phyloP scores from a whole-genome alignment of 345 rosid species.

The Clarkia xantiana region DNA sequence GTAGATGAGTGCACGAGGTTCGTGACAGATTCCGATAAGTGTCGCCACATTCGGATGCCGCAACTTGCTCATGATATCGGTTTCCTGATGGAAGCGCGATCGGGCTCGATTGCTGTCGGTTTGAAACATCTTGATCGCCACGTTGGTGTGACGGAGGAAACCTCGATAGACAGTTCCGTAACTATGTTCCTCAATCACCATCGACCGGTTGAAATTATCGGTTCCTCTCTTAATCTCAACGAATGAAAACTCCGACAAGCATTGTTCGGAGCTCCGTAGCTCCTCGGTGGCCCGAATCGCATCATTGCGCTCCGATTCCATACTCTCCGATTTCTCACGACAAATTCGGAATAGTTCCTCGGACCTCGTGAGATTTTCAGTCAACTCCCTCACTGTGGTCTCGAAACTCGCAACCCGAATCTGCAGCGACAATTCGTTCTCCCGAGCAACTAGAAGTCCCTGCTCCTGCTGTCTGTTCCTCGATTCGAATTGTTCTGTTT shows the following conservation, averaged over 20 bases:
- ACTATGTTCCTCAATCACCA: constrained; percentile 19
- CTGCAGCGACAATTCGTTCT: constrained; percentile 5
- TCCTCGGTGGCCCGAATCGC: constrained; percentile 17
- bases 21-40: constrained; percentile 73
- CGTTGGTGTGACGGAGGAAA: constrained; percentile 19
- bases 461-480: constrained; percentile 25
- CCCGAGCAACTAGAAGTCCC: constrained; percentile 17
- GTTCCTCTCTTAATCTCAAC: constrained; percentile 28
- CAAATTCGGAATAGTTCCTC: constrained; percentile 11
- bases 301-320: constrained; percentile 18
- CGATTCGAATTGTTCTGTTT: constrained; percentile 4
- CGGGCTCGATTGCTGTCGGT: constrained; percentile 11
- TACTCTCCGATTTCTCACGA: constrained; percentile 14
- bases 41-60: constrained; percentile 82
- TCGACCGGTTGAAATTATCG: constrained; percentile 11
- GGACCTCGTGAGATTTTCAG: constrained; percentile 6
- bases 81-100: constrained; percentile 19
- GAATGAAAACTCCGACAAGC: constrained; percentile 12
- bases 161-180: constrained; percentile 24
- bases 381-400: constrained; percentile 6
- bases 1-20: constrained; percentile 58
- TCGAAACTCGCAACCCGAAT: constrained; percentile 4
- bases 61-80: constrained; percentile 52
- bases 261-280: constrained; percentile 12
- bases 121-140: constrained; percentile 25